These are phyloP conservation scores for Candida chilensis DNA, from an alignment of 805 yeast species.

Conservation along the genomic window DNA sequence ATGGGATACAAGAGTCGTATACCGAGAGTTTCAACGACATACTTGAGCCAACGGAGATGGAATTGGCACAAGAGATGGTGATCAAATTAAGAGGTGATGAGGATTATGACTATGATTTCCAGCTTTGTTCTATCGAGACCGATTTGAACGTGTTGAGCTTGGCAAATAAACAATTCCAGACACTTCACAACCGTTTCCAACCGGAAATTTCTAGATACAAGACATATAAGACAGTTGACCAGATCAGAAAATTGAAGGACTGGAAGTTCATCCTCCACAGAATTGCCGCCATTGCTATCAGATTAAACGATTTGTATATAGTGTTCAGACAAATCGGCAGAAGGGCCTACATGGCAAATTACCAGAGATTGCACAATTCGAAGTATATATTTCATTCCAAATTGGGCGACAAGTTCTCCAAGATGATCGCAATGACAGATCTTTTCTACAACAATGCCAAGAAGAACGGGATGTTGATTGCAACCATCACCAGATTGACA, in stretches of 20 bases:
- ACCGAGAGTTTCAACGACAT: slow-evolving; percentile 8
- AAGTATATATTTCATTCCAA: slow-evolving; percentile 16
- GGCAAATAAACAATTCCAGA: slow-evolving; percentile 14
- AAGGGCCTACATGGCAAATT: slow-evolving; percentile 33
- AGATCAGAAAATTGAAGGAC: slow-evolving; percentile 10
- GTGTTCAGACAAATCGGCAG: slow-evolving; percentile 38
- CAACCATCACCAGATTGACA: slow-evolving; percentile 35
- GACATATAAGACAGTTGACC: slow-evolving; percentile 9
- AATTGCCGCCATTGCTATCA: slow-evolving; percentile 25
- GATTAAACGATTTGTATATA: slow-evolving; percentile 41
- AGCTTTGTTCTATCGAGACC: not conserved
- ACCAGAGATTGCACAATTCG: slow-evolving; percentile 29
- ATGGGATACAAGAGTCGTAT: slow-evolving; percentile 5
- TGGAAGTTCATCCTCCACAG: slow-evolving; percentile 26
- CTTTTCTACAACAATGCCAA: slow-evolving; percentile 25
- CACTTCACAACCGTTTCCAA: slow-evolving; percentile 15
- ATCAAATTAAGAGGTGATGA: slow-evolving; percentile 2
- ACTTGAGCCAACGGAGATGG: slow-evolving; percentile 6
- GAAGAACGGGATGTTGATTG: slow-evolving; percentile 39
- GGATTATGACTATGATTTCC: slow-evolving; percentile 2
- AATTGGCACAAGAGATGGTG: slow-evolving; percentile 1
- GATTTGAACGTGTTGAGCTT: slow-evolving; percentile 12
- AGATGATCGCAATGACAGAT: slow-evolving; percentile 10
- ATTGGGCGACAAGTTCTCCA: slow-evolving; percentile 18
- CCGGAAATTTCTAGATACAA: slow-evolving; percentile 9